phyloP scores from a whole-genome alignment of 2,329 filamentous ascomycete genomes.

The Paecilomyces dactylethromorphus region DNA sequence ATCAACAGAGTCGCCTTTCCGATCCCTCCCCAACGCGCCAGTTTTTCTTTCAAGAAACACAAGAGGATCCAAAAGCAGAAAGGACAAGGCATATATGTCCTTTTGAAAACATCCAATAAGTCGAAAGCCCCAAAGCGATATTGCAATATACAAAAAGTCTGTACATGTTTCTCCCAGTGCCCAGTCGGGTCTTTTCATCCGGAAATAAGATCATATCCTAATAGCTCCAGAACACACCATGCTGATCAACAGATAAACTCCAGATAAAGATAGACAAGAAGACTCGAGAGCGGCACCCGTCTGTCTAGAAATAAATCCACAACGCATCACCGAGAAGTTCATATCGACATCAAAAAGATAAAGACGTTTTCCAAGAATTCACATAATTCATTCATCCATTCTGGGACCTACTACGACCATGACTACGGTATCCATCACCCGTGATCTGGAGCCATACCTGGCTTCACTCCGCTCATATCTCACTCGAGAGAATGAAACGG shows the following conservation, averaged over 20 bases:
- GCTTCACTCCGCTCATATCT: slow-evolving; percentile 23
- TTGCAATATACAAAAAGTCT: background rate
- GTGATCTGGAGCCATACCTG: slow-evolving; percentile 22
- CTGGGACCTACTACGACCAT: slow-evolving; percentile 9
- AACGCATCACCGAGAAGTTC: background rate
- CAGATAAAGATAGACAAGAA: slow-evolving; percentile 7
- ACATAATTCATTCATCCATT: background rate
- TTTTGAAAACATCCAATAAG: background rate
- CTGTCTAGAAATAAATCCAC: background rate
- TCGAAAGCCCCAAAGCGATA: background rate
- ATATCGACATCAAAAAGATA: background rate
- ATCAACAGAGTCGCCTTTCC: background rate
- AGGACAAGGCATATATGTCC: background rate
- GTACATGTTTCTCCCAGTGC: background rate
- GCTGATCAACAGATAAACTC: slow-evolving; percentile 10
- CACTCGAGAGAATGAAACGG: background rate
- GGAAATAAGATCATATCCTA: background rate
- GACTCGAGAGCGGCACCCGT: background rate
- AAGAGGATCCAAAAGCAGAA: background rate
- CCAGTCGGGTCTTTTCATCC: background rate
- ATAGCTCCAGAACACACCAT: slow-evolving; percentile 7
- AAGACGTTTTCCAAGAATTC: background rate
- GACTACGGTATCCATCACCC: slow-evolving; percentile 24
- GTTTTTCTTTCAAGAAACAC: background rate
- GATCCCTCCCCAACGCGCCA: background rate